Conservation (phyloP, 2,329 filamentous ascomycete species). For the Pseudofabraea citricarpa region DNA sequence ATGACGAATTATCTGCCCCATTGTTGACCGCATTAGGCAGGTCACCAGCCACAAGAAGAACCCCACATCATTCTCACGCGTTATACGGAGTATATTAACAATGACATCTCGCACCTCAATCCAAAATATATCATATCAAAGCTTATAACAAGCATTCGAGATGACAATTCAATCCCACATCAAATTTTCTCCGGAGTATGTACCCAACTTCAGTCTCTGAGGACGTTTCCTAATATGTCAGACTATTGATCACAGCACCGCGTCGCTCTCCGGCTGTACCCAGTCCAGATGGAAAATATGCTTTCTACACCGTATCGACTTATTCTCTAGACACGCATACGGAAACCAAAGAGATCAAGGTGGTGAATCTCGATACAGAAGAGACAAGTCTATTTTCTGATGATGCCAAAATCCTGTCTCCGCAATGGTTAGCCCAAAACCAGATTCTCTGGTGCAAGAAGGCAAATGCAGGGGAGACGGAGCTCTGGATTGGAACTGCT, state of each 20-base stretch:
- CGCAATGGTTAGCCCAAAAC: background rate
- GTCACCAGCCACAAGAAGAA: background rate
- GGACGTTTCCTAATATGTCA: background rate
- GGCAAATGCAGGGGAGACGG: background rate
- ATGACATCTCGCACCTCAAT: background rate
- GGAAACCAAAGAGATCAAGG: background rate
- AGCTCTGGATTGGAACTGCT: slow-evolving; percentile 5
- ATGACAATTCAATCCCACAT: slow-evolving; percentile 1
- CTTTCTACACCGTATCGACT: slow-evolving; percentile 62
- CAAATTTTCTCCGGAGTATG: slow-evolving; percentile 1
- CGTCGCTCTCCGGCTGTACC: slow-evolving; percentile 63
- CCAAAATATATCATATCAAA: background rate
- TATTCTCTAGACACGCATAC: slow-evolving; percentile 63
- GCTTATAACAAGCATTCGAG: background rate
- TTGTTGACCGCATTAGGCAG: no score
- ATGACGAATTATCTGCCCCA: no score
- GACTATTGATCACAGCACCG: slow-evolving; percentile 64
- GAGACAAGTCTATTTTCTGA: background rate
- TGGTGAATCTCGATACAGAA: background rate
- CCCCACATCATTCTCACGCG: background rate
- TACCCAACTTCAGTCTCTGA: background rate
- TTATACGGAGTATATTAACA: background rate
- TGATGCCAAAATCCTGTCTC: background rate
- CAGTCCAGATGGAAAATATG: slow-evolving; percentile 55
- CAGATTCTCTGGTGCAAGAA: slow-evolving; percentile 4